A percentile compares a stretch with the other conserved stretches of the same genome.
Evolutionary conservation across 495 filamentous ascomycete species (phyloP).

Genomic region (Cercophora sp.): DNA sequence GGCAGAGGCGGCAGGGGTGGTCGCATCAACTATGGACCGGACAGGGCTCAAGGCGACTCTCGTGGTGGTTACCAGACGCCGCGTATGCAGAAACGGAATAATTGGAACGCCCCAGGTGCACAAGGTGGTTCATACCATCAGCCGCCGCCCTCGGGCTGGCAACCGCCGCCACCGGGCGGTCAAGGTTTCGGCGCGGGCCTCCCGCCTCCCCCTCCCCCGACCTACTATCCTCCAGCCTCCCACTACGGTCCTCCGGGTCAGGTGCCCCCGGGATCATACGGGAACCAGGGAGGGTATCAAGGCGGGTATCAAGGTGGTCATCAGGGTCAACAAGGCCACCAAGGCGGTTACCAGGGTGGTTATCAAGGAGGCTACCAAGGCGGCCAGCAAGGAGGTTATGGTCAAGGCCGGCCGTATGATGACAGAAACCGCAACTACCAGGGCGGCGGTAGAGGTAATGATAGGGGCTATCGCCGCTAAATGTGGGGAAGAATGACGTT

Average conservation of each 20-base stretch:
- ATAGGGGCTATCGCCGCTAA: slow-evolving; percentile 8
- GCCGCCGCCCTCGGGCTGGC: slow-evolving; percentile 38
- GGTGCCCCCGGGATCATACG: no score
- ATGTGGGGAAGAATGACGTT: neutral
- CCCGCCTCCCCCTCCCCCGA: slow-evolving; percentile 43
- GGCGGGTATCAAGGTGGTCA: slow-evolving; percentile 13
- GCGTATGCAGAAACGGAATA: slow-evolving; percentile 7
- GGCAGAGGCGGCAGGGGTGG: slow-evolving; percentile 33
- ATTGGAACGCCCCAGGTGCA: slow-evolving; percentile 17
- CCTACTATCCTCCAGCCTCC: no score
- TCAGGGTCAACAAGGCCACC: slow-evolving; percentile 14
- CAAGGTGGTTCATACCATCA: slow-evolving; percentile 26
- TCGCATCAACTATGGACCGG: slow-evolving; percentile 40
- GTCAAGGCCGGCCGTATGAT: slow-evolving; percentile 7
- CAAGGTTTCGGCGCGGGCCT: slow-evolving; percentile 43
- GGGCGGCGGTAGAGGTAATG: slow-evolving; percentile 9
- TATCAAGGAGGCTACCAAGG: slow-evolving; percentile 19
- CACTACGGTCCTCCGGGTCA: no score
- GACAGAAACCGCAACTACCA: slow-evolving; percentile 9
- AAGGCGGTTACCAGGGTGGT: slow-evolving; percentile 5
- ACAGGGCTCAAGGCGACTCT: slow-evolving; percentile 14
- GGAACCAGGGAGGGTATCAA: slow-evolving; percentile 8
- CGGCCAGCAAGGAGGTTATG: slow-evolving; percentile 16
- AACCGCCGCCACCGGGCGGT: slow-evolving; percentile 39
- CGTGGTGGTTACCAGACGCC: slow-evolving; percentile 19